Percentiles rank a stretch among this genome's conserved stretches.
These are phyloP conservation scores for Nicotiana otophora DNA, from an alignment of 257 asterid species.

Conservation along the genomic window DNA sequence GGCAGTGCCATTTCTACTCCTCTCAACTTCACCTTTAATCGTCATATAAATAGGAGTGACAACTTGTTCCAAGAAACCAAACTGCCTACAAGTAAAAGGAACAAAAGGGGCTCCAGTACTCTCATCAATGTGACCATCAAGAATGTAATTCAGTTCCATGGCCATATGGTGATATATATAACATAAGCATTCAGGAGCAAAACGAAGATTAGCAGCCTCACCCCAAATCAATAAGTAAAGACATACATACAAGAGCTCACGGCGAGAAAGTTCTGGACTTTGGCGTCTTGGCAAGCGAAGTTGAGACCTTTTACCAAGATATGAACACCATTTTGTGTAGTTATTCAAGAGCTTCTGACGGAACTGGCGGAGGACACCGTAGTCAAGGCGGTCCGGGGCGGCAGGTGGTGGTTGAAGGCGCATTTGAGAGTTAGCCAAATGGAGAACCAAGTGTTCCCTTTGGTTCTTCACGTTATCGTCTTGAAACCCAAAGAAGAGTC, in stretches of 20 bases:
- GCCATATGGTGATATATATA: slow-evolving; percentile 87
- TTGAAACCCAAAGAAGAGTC: slow-evolving; percentile 92
- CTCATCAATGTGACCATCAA: slow-evolving; percentile 69
- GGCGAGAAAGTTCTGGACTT: slow-evolving; percentile 50
- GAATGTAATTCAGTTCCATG: slow-evolving; percentile 69
- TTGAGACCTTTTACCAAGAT: slow-evolving; percentile 58
- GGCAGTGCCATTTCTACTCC: slow-evolving; percentile 88
- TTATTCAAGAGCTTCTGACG: slow-evolving; percentile 66
- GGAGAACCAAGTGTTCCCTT: slow-evolving; percentile 86
- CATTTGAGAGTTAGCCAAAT: slow-evolving; percentile 85
- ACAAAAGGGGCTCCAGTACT: slow-evolving; percentile 58
- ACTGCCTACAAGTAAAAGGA: slow-evolving; percentile 60
- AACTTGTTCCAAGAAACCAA: slow-evolving; percentile 55
- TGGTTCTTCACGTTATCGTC: slow-evolving; percentile 80
- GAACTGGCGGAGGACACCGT: slow-evolving; percentile 63
- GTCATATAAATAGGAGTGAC: slow-evolving; percentile 59
- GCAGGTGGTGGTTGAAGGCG: slow-evolving; percentile 67
- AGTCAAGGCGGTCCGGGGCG: slow-evolving; percentile 56
- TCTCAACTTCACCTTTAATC: slow-evolving; percentile 68
- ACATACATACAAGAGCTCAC: slow-evolving; percentile 77
- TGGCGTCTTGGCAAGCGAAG: slow-evolving; percentile 65
- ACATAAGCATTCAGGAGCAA: slow-evolving; percentile 81
- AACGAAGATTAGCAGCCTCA: slow-evolving; percentile 80
- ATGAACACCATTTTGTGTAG: slow-evolving; percentile 83
- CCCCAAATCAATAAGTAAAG: slow-evolving; percentile 85